Evolutionary conservation across 78 protist species (phyloP).

Genomic region (Protostelium mycophagum): DNA sequence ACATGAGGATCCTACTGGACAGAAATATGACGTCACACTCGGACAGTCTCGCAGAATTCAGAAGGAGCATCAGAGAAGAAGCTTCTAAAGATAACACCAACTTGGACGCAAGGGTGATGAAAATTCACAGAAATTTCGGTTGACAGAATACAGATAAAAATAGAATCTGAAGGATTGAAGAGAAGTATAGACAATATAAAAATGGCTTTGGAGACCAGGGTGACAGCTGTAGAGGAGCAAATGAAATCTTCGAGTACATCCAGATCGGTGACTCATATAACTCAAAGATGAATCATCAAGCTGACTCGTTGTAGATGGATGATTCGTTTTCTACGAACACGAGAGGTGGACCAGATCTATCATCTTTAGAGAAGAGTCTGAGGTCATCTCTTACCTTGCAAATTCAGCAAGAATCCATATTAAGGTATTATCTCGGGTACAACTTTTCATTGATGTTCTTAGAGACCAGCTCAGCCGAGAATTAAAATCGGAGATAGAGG

Average conservation of each 20-base stretch:
- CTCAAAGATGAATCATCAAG: neutral
- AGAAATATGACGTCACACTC: neutral
- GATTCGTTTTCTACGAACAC: neutral
- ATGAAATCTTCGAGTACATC: no score
- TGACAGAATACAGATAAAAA: neutral
- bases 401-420: neutral
- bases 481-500: neutral
- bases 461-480: neutral
- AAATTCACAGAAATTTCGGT: neutral
- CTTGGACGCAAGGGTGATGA: neutral
- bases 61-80: neutral
- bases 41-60: neutral
- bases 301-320: neutral
- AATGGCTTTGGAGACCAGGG: neutral
- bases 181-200: neutral
- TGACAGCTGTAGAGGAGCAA: neutral
- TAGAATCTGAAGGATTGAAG: neutral
- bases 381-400: neutral
- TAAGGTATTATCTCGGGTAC: neutral
- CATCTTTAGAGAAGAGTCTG: neutral
- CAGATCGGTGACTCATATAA: neutral
- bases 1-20: neutral
- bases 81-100: neutral
- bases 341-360: neutral
- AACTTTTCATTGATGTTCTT: neutral